These are phyloP conservation scores for Pythium utonaiense DNA, from an alignment of 352 stramenopile species.

Conservation along the genomic window DNA sequence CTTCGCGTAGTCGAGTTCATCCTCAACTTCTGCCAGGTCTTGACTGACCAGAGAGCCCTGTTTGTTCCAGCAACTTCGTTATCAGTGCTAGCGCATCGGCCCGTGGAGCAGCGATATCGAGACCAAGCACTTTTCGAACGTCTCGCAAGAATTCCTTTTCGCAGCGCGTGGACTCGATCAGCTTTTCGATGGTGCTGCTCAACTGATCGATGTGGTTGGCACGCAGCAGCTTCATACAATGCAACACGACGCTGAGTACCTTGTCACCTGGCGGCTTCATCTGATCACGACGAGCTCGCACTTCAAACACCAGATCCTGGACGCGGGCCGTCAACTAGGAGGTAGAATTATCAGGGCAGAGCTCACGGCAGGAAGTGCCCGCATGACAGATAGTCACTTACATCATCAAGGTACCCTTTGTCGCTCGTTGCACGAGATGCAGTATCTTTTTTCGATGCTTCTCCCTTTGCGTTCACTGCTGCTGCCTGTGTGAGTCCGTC, in stretches of 20 bases:
- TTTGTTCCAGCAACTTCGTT: slow-evolving; percentile 12
- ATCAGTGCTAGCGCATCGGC: slow-evolving; percentile 31
- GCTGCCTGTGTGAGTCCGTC: slow-evolving; percentile 17
- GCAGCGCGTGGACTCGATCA: slow-evolving; percentile 32
- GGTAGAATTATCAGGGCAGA: neutral
- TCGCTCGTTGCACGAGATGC: slow-evolving; percentile 3
- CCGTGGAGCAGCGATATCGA: slow-evolving; percentile 32
- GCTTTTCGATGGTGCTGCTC: slow-evolving; percentile 31
- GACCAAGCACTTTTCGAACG: slow-evolving; percentile 31
- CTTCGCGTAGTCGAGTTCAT: neutral
- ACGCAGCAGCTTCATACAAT: slow-evolving; percentile 41
- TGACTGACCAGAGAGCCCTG: slow-evolving; percentile 3
- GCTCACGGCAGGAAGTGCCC: no score
- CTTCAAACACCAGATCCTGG: slow-evolving; percentile 39
- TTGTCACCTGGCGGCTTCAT: slow-evolving; percentile 45
- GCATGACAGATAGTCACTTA: slow-evolving; percentile 5
- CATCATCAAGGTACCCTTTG: slow-evolving; percentile 8
- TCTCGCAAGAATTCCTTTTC: slow-evolving; percentile 33
- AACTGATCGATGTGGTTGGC: slow-evolving; percentile 36
- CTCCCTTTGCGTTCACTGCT: neutral
- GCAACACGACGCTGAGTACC: slow-evolving; percentile 31
- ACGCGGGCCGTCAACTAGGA: slow-evolving; percentile 35
- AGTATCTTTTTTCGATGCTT: neutral
- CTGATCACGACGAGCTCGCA: slow-evolving; percentile 40
- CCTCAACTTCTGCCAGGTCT: neutral